phyloP scores from a whole-genome alignment of 352 stramenopile species.

The Phytophthora nicotianae region DNA sequence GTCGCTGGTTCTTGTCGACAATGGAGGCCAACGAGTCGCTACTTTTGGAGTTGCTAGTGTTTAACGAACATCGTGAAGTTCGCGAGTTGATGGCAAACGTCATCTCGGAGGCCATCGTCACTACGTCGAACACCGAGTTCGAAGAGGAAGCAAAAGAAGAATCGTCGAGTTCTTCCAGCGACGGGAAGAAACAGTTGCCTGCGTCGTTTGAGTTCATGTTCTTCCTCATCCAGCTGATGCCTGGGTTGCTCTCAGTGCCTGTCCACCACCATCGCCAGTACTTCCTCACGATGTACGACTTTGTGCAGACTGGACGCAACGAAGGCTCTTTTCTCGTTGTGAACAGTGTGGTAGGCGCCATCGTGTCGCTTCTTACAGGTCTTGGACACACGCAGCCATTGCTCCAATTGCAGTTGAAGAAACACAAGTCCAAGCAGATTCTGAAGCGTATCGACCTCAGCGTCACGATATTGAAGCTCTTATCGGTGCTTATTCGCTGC shows the following conservation, averaged over 20 bases:
- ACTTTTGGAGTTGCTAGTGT: constrained; percentile 75
- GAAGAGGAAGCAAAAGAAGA: constrained; percentile 40
- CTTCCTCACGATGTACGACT: constrained; percentile 76
- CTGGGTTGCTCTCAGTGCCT: constrained; percentile 67
- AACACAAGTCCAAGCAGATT: constrained; percentile 71
- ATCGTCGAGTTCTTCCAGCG: constrained; percentile 1
- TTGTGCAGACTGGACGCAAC: constrained; percentile 81
- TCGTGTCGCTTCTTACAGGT: constrained; percentile 72
- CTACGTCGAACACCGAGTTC: constrained; percentile 55
- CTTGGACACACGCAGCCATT: constrained; percentile 62
- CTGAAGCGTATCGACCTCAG: constrained; percentile 84
- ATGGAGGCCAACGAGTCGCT: constrained; percentile 68
- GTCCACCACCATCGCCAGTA: constrained; percentile 75
- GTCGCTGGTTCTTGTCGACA: constrained; percentile 73
- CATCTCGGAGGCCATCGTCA: constrained; percentile 70
- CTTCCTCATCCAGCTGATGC: constrained; percentile 80
- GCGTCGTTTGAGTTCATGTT: constrained; percentile 86
- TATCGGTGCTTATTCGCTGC: constrained; percentile 76
- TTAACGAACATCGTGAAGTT: constrained; percentile 69
- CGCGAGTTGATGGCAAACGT: constrained; percentile 76
- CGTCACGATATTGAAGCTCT: constrained; percentile 66
- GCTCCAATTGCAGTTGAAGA: constrained; percentile 69
- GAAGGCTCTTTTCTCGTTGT: constrained; percentile 84
- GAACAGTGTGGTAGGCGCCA: constrained; percentile 80
- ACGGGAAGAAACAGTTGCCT: constrained; percentile 52